phyloP scores from a whole-genome alignment of 106 monocot species.

The Dendrobium catenatum region DNA sequence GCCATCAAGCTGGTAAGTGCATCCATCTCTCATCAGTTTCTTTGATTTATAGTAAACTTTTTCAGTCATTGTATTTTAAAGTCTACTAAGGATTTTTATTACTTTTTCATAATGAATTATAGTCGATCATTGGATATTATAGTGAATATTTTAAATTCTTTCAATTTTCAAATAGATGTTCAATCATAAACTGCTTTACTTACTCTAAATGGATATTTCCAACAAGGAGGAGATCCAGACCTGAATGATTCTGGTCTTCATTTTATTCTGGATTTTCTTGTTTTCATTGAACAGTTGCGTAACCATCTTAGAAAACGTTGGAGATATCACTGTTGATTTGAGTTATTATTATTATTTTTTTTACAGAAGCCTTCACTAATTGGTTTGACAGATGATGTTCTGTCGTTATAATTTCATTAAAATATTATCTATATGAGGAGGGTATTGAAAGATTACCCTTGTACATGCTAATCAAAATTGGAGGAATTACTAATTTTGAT shows the following conservation, averaged over 20 bases:
- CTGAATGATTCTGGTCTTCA: not conserved
- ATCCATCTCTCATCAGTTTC: not conserved
- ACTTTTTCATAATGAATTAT: not conserved
- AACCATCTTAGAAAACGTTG: not conserved
- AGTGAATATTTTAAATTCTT: not conserved
- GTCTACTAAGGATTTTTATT: not conserved
- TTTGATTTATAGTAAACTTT: not conserved
- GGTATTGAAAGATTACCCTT: not conserved
- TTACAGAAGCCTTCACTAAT: not conserved
- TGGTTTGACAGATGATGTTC: not conserved
- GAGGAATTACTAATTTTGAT: not conserved
- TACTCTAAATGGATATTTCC: not conserved
- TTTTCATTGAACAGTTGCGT: not conserved
- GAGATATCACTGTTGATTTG: too few species aligned
- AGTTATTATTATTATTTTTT: too few species aligned
- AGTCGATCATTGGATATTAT: not conserved
- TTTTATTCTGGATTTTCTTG: not conserved
- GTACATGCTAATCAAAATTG: not conserved
- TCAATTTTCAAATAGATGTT: not conserved
- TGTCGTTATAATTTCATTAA: not conserved
- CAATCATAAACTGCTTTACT: not conserved
- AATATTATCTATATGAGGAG: not conserved
- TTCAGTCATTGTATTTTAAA: not conserved
- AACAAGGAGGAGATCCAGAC: not conserved
- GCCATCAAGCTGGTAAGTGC: conserved; percentile 74